Conservation (phyloP, 345 rosid species). For the Citrus australasica region DNA sequence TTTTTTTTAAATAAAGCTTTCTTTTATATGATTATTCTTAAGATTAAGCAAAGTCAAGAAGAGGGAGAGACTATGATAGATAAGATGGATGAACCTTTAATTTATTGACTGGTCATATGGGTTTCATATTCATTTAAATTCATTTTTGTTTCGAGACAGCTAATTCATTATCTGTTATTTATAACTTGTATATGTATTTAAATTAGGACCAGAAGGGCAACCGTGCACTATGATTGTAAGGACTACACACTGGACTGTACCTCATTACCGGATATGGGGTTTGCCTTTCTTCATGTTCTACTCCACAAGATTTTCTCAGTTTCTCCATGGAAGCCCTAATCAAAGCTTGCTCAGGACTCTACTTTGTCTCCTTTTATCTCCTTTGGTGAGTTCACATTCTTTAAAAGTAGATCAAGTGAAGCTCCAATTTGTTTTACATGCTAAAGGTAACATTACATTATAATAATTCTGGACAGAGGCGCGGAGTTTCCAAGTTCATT, state of each 20-base stretch:
- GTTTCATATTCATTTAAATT: neutral
- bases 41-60: neutral
- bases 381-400: constrained; percentile 42
- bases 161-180: too few species aligned
- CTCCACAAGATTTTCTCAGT: constrained; percentile 80
- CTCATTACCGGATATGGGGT: constrained; percentile 87
- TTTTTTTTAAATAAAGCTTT: neutral
- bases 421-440: neutral
- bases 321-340: constrained; percentile 71
- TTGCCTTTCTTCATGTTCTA: constrained; percentile 84
- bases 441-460: neutral
- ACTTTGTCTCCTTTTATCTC: constrained; percentile 51
- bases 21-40: neutral
- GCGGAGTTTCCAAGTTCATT: constrained; percentile 62
- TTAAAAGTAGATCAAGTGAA: neutral
- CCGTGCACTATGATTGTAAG: constrained; percentile 79
- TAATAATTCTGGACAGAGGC: constrained; percentile 45
- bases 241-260: constrained; percentile 78
- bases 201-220: constrained; percentile 52
- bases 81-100: neutral
- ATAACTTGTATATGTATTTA: neutral
- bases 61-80: neutral
- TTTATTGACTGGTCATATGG: neutral
- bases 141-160: neutral
- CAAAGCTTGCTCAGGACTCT: constrained; percentile 52